Conservation (phyloP, 75 land plant species). For the Sequoia sempervirens region DNA sequence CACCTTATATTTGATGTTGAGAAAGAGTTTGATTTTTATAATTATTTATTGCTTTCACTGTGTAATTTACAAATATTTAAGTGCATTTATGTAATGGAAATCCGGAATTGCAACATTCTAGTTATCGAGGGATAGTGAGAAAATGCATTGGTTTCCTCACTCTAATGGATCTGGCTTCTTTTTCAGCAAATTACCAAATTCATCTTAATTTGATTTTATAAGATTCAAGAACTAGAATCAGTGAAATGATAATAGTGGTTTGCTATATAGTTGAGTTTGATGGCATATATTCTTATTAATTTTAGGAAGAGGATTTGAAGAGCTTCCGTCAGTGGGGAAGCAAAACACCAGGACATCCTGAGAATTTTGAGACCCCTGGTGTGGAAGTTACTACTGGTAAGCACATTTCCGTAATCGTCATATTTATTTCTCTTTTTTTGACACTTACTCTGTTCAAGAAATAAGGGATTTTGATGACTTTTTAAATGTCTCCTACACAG, state of each 20-base stretch:
- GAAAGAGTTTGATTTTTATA: not conserved
- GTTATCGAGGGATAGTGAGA: not conserved
- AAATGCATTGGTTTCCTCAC: not conserved
- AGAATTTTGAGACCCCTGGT: conserved; percentile 96
- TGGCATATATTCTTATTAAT: not conserved
- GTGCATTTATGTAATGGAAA: not conserved
- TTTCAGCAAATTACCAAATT: not conserved
- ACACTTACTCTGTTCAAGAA: conserved; percentile 5
- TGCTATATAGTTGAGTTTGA: not conserved
- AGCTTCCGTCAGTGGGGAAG: conserved; percentile 91
- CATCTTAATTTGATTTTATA: not conserved
- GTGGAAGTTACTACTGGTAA: conserved; percentile 85
- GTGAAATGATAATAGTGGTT: not conserved
- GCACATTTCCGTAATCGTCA: not conserved
- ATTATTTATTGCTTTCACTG: not conserved
- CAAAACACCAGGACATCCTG: conserved; percentile 91
- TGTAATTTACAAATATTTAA: not conserved
- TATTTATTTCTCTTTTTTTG: not conserved
- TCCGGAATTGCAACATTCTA: not conserved
- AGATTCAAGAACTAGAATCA: not conserved
- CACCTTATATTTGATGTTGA: not conserved
- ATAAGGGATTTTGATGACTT: conserved; percentile 1
- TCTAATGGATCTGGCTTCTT: not conserved
- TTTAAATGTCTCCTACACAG: conserved; percentile 15
- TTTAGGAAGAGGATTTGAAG: conserved; percentile 80